phyloP scores from a whole-genome alignment of 345 rosid species.

The Euphorbia peplus region DNA sequence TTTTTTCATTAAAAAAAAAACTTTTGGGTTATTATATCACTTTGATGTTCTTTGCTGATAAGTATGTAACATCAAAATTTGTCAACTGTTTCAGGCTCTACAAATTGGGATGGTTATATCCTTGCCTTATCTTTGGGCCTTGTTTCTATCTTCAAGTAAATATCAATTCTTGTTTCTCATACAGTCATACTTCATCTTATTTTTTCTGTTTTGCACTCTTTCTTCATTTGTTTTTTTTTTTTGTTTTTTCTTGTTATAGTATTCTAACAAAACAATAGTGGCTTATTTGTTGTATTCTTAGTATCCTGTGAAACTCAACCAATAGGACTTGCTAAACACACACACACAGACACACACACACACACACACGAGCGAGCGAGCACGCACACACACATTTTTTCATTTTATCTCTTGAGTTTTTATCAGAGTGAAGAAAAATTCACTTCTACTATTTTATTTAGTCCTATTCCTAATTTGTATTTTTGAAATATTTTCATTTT shows the following conservation, averaged over 20 bases:
- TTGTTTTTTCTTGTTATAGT: neutral
- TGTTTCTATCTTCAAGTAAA: slow-evolving; percentile 68
- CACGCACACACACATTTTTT: too few species aligned
- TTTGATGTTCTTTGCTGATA: neutral
- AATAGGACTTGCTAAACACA: too few species aligned
- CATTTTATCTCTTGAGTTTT: too few species aligned
- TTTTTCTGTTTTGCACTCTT: neutral
- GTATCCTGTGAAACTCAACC: too few species aligned
- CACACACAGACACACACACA: too few species aligned
- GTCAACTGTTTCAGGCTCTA: slow-evolving; percentile 50
- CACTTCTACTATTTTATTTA: too few species aligned
- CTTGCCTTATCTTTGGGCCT: slow-evolving; percentile 74
- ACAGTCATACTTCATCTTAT: slow-evolving; percentile 2
- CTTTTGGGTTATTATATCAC: neutral
- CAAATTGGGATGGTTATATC: slow-evolving; percentile 50
- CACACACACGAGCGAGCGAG: too few species aligned
- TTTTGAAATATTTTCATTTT: too few species aligned
- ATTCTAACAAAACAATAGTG: neutral
- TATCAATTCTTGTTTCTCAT: slow-evolving; percentile 7
- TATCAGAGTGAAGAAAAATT: too few species aligned
- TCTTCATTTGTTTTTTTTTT: neutral
- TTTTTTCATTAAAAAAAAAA: too few species aligned
- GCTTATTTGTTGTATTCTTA: too few species aligned
- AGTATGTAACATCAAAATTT: slow-evolving; percentile 6
- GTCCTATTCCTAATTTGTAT: too few species aligned